Conservation (phyloP, 495 filamentous ascomycete genomes). For the Talaromyces trachyspermus region DNA sequence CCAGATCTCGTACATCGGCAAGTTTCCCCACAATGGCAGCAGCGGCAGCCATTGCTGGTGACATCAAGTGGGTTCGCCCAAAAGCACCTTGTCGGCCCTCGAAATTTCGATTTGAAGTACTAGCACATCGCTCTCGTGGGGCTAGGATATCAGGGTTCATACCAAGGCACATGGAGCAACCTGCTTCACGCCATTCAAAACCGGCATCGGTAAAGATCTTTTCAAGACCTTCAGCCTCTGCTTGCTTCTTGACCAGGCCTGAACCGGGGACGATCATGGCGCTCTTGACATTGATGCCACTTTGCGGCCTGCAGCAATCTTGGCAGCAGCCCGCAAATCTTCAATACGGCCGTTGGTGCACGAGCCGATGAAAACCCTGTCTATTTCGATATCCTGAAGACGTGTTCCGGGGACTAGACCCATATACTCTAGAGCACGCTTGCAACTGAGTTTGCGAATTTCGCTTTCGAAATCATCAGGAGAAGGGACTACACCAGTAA, state of each 20-base stretch:
- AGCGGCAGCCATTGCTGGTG: slow-evolving; percentile 91
- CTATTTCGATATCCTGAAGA: slow-evolving; percentile 83
- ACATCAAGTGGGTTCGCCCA: slow-evolving; percentile 93
- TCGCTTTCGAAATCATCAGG: slow-evolving; percentile 78
- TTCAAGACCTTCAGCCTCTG: slow-evolving; percentile 86
- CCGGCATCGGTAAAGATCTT: slow-evolving; percentile 87
- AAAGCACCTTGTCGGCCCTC: slow-evolving; percentile 93
- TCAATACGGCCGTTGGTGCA: slow-evolving; percentile 98
- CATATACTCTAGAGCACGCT: slow-evolving; percentile 91
- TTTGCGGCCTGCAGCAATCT: slow-evolving; percentile 78
- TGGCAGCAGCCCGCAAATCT: slow-evolving; percentile 83
- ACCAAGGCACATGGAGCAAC: slow-evolving; percentile 96
- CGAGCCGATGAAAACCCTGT: slow-evolving; percentile 97
- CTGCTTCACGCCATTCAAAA: slow-evolving; percentile 97
- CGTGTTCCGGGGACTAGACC: slow-evolving; percentile 75
- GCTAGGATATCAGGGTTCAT: slow-evolving; percentile 99
- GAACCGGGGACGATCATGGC: slow-evolving; percentile 97
- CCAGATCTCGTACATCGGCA: slow-evolving; percentile 78
- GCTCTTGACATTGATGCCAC: slow-evolving; percentile 75
- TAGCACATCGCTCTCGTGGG: slow-evolving; percentile 87
- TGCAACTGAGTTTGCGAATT: slow-evolving; percentile 67
- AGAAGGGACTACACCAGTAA: slow-evolving; percentile 81
- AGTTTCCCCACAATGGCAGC: slow-evolving; percentile 86
- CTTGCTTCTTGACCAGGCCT: slow-evolving; percentile 87
- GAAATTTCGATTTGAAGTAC: slow-evolving; percentile 95